Evolutionary conservation across 352 stramenopile species (phyloP), one percentile per base, ranked within the genome.

Genomic region (Achlya hypogyna): DNA sequence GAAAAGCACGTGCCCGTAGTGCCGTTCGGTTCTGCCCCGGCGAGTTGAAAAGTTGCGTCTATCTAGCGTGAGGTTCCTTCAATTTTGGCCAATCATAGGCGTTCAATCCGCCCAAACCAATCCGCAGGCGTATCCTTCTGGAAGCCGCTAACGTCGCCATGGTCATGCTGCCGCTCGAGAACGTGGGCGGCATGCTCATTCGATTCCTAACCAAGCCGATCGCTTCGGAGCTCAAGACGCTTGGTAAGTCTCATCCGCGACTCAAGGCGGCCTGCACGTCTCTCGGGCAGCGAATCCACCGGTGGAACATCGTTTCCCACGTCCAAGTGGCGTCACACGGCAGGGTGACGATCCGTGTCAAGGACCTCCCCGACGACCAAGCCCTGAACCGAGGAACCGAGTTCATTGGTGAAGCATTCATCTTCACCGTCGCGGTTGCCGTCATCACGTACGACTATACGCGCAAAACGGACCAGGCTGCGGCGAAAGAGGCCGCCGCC

Each of bases 151-250:
- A 38, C 49, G 10, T 45, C 25, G 42, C 20, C 25, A 56, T 56
- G 49, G 49, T 56, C 49, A 53, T 53, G 60, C 32, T 91, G 70
- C 84, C 84, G 32, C 82, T 93, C 81, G 84, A 91, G 63, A 93
- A 93, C 70, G 62, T 93, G 25, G 82, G 82, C 43, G 84, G 84
- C 29, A 74, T 93, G 65, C 78, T 91, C 74, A 74, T 88, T 27
- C 81, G 82, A 54, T 87, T 82, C 62, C 73, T 91, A 32, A 93
- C 84, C 63, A 93, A 93, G 69, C 86, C 90, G 5, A 78, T 93
- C 47, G 88, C 88, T 25, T 96, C 96, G 63, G 84, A 92, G 53
- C 76, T 95, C 67, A 86, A 97, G 64, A 79, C 92, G 65, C 89
- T 89, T 43, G 92, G 91, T 29, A 97, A 95, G 62, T 73, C 81